Conservation (phyloP, 2,329 filamentous ascomycete species). For the Xylaria sp. region DNA sequence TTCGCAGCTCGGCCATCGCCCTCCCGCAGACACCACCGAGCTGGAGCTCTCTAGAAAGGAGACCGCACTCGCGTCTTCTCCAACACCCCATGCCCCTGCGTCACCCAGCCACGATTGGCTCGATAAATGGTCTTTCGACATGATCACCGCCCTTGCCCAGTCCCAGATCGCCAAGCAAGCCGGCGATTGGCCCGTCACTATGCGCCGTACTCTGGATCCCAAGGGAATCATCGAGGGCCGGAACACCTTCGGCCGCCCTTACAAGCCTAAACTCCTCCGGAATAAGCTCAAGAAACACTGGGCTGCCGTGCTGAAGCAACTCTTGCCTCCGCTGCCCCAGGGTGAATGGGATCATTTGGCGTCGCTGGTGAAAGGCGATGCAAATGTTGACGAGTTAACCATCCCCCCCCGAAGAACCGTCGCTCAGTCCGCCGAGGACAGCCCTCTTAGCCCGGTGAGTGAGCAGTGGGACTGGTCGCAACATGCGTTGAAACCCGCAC, state of each 20-base stretch:
- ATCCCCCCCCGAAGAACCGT: conserved; percentile 52
- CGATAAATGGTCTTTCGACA: conserved; percentile 60
- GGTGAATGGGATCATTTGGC: conserved; percentile 66
- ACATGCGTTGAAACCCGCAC: conserved; percentile 54
- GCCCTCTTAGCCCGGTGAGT: neutral
- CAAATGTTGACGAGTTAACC: conserved; percentile 50
- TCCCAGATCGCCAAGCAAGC: conserved; percentile 54
- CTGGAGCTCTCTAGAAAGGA: conserved; percentile 48
- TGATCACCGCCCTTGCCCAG: conserved; percentile 54
- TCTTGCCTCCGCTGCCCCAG: conserved; percentile 64
- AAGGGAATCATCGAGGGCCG: conserved; percentile 51
- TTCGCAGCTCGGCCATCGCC: conserved; percentile 50
- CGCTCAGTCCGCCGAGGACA: conserved; percentile 33
- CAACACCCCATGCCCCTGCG: neutral
- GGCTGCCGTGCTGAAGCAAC: conserved; percentile 54
- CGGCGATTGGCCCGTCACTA: conserved; percentile 43
- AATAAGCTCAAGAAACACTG: conserved; percentile 61
- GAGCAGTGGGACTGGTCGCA: conserved; percentile 56
- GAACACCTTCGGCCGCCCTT: conserved; percentile 62
- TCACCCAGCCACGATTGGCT: conserved; percentile 53
- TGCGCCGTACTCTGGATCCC: conserved; percentile 50
- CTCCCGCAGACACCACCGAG: conserved; percentile 54
- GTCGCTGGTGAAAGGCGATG: conserved; percentile 56
- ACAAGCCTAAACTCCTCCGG: conserved; percentile 52
- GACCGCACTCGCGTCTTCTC: neutral